phyloP scores from a whole-genome alignment of 2,329 filamentous ascomycete species.

The Pezicula carpinea region DNA sequence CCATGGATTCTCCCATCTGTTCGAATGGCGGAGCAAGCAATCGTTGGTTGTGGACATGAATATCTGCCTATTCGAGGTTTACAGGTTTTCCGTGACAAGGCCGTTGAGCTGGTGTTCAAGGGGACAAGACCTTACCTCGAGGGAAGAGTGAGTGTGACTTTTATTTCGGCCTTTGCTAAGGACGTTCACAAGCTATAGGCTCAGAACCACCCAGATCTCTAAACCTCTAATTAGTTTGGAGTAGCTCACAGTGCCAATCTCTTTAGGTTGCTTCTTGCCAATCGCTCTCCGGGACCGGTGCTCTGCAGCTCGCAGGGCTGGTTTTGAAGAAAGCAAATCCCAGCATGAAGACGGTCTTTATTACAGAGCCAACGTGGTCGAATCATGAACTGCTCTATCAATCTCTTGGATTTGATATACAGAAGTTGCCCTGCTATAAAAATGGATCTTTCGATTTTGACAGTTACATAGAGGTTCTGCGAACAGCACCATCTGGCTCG shows the following conservation, averaged over 20 bases:
- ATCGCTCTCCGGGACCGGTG: slow-evolving; percentile 37
- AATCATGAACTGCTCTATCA: slow-evolving; percentile 35
- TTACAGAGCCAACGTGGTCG: slow-evolving; percentile 37
- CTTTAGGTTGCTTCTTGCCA: slow-evolving; percentile 32
- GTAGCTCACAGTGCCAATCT: neutral
- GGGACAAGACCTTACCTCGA: slow-evolving; percentile 17
- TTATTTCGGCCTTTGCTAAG: neutral
- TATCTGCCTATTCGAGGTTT: slow-evolving; percentile 34
- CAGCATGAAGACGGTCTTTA: slow-evolving; percentile 29
- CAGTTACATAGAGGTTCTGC: slow-evolving; percentile 23
- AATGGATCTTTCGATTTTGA: slow-evolving; percentile 29
- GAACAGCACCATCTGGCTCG: slow-evolving; percentile 20
- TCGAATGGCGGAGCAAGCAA: slow-evolving; percentile 18
- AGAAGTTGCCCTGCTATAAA: slow-evolving; percentile 33
- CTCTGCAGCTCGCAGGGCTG: slow-evolving; percentile 32
- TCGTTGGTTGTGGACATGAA: slow-evolving; percentile 27
- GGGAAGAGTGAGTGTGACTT: slow-evolving; percentile 26
- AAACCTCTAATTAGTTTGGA: neutral
- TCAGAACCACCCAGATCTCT: neutral
- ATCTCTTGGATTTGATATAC: slow-evolving; percentile 29
- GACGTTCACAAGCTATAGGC: no score
- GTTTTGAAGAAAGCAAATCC: slow-evolving; percentile 19
- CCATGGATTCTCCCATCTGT: slow-evolving; percentile 37
- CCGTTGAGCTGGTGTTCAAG: slow-evolving; percentile 29
- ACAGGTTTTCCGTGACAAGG: slow-evolving; percentile 28